phyloP scores from a whole-genome alignment of 192 early-diverging fungal species.

The Entrophospora sp. region DNA sequence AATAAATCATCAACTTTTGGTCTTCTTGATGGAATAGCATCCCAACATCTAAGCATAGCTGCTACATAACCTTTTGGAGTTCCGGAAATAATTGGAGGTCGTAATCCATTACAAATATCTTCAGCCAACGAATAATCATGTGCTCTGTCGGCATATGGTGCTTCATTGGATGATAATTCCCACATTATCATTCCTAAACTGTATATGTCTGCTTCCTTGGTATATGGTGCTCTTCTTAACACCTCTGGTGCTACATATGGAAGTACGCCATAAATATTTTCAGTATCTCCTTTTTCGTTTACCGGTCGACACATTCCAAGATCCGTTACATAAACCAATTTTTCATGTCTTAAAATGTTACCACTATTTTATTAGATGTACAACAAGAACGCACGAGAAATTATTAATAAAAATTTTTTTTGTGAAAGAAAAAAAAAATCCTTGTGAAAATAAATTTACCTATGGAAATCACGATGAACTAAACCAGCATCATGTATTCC shows the following conservation, averaged over 20 bases:
- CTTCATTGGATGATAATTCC: slow-evolving; percentile 30
- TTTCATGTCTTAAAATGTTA: background rate
- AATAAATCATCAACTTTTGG: slow-evolving; percentile 26
- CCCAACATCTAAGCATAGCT: slow-evolving; percentile 30
- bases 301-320: slow-evolving; percentile 6
- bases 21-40: slow-evolving; percentile 21
- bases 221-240: background rate
- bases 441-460: too few species aligned
- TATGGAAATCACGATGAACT: slow-evolving; percentile 5
- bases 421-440: too few species aligned
- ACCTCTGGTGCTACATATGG: background rate
- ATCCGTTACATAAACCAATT: slow-evolving; percentile 1
- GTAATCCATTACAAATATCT: slow-evolving; percentile 23
- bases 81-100: slow-evolving; percentile 27
- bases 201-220: too few species aligned
- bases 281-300: background rate
- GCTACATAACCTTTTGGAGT: slow-evolving; percentile 27
- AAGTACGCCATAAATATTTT: background rate
- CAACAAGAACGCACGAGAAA: too few species aligned
- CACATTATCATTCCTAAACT: slow-evolving; percentile 36
- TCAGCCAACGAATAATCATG: slow-evolving; percentile 19
- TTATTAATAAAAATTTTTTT: too few species aligned
- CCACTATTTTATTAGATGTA: too few species aligned
- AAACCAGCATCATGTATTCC: background rate
- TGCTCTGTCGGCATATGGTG: slow-evolving; percentile 26